Base-by-base conservation (phyloP, 352 stramenopile species). In the Phytophthora syringae region DNA sequence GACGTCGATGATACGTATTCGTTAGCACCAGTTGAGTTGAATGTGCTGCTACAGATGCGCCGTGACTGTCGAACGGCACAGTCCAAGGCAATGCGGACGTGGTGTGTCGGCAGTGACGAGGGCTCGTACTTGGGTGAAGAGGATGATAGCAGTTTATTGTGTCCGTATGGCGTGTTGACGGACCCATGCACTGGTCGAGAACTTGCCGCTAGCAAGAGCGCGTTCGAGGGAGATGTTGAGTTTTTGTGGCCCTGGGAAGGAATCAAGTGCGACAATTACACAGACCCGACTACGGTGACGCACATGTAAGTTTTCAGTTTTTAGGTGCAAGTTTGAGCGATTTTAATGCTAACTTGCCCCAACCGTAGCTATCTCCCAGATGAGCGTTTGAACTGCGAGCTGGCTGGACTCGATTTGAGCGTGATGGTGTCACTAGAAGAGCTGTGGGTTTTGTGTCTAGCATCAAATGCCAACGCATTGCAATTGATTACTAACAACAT, bases 171-270 rank as follows among this genome's bases (percentile, higher is more conserved):
- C 3, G 48, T 90, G 7, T 53, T 50, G 24, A 93, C 85, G 1
- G 79, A 93, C 42, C 85, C 82, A 42, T 93, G 85, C 58, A 82
- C 79, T 21, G 85, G 85, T 10, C 75, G 80, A 15, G 67, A 91
- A 4, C 57, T 93, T 48, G 32, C 66, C 30, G 44, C 60, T 4
- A 81, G 70, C 20, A 66, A 48, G 10, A 77, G 52, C 9, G 10
- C 42, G 2, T 36, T 53, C 13, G 32, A 60, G 1, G 45, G 53
- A 21, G 34, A 37, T 3, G 12, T 69, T 12, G 59, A 79, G 28
- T 90, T 79, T 40, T 63, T 90, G 15, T 90, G 85, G 85, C 77
- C 79, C 15, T 93, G 85, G 85, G 55, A 90, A 58, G 81, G 85
- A n/a, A 63, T 93, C 59, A 79, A 74, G 44, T 93, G 82, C 57